Base-by-base conservation (phyloP, 2,329 filamentous ascomycete genomes). In the Bipolaris victoriae region DNA sequence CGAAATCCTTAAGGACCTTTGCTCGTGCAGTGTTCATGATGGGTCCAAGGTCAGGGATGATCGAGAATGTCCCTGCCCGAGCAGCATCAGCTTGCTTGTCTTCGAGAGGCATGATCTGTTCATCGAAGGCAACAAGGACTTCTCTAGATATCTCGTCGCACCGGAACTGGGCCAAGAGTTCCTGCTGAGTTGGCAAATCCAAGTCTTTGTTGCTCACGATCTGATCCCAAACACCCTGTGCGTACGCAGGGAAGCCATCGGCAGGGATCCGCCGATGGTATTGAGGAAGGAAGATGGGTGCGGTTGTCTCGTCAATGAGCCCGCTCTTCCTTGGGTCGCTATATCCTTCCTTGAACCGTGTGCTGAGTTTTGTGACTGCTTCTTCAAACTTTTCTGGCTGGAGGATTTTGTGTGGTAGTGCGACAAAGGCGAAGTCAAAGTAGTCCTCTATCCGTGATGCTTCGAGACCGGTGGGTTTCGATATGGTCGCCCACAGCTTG, bases 191-290 rank as follows among this genome's bases (percentile, higher is more conserved):
- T 3, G 95, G 95, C 57, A 99, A 79, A 77, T 99, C 95, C 52
- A 99, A 83, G 72, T 99, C 95, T 78, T 99, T 99, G 83, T 99
- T 99, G 81, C 94, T 90, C 68, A 97, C 93, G 73, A 99, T 99
- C 78, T 98, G 94, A 70, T 98, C 93, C 95, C 95, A 99, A 43
- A 99, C 87, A 39, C 93, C 92, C 74, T 95, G 88, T 0, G 95
- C 93, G 69, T 99, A 99, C 58, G 92, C 84, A 0, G 94, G 91
- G 73, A 98, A 95, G n/a, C 95, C 95, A 76, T 99, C 95, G 9
- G 95, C 95, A 10, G 95, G 95, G 62, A 99, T 99, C 55, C 95
- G 86, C 60, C 95, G 86, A 79, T 99, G 95, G 75, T 99, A 99
- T 69, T 97, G 93, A 20, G 95, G 89, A 41, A 98, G 80, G 74